Evolutionary conservation across 768 basidiomycete species (phyloP).

Genomic region (Tylopilus felleus): DNA sequence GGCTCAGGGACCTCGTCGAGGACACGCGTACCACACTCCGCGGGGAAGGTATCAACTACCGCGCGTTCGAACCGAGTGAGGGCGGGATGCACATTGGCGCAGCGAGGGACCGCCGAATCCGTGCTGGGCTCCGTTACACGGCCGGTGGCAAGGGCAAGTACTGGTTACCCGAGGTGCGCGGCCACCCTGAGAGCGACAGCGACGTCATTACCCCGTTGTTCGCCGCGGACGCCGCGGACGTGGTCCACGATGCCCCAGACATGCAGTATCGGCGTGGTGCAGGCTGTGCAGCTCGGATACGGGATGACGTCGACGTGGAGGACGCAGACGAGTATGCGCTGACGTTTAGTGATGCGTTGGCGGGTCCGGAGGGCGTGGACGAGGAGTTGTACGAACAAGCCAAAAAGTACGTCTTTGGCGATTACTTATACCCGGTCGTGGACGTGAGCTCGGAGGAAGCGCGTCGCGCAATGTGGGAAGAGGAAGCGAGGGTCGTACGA

Average conservation of each 20-base stretch:
- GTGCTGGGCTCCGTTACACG: slow-evolving; percentile 88
- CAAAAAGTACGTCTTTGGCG: slow-evolving; percentile 79
- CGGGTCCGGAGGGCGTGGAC: slow-evolving; percentile 60
- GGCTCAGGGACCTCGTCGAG: slow-evolving; percentile 79
- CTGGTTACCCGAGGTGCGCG: slow-evolving; percentile 76
- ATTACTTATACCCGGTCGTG: slow-evolving; percentile 86
- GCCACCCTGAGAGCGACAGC: slow-evolving; percentile 36
- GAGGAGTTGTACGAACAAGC: slow-evolving; percentile 77
- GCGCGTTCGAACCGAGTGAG: slow-evolving; percentile 94
- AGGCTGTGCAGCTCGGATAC: slow-evolving; percentile 12
- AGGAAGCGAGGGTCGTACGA: slow-evolving; percentile 28
- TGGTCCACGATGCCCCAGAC: slow-evolving; percentile 65
- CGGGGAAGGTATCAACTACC: slow-evolving; percentile 92
- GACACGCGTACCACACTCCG: slow-evolving; percentile 79
- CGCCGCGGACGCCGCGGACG: slow-evolving; percentile 54
- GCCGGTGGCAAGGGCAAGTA: slow-evolving; percentile 92
- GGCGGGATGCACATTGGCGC: slow-evolving; percentile 88
- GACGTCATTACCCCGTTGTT: slow-evolving; percentile 78
- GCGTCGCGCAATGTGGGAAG: slow-evolving; percentile 28
- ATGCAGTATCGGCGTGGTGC: slow-evolving; percentile 33
- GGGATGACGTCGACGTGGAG: slow-evolving; percentile 31
- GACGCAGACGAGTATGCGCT: slow-evolving; percentile 36
- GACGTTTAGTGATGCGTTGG: slow-evolving; percentile 26
- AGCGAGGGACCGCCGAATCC: slow-evolving; percentile 81
- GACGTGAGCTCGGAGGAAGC: slow-evolving; percentile 69